Evolutionary conservation across 306 rosid genomes (phyloP), one percentile per base, ranked within the genome.

Genomic region (Rosa lucieae): DNA sequence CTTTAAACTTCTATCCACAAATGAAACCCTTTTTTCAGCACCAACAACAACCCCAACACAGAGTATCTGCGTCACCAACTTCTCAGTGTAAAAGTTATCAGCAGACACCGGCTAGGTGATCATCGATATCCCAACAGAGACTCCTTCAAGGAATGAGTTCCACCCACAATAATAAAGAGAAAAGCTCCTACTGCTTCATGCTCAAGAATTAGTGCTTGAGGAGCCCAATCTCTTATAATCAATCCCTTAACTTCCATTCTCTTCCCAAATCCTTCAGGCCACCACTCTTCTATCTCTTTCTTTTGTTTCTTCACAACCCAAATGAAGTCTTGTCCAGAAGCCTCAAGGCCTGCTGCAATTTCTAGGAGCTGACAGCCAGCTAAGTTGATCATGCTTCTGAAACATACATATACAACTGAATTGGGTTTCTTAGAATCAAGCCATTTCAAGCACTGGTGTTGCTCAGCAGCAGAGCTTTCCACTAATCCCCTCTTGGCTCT

Each of bases 271-370:
- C 75, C 73, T 59, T 37, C 56, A 6, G 76, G 79, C 79, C 74
- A 44, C 75, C 83, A 74, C 69, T 74, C 79, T 65, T 72, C 78
- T 80, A 3, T 75, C 17, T 63, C 53, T 8, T 72, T 18, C 26
- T 75, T 55, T n/a, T 11, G 69, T 70, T 32, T 77, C 35, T 23
- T 82, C 53, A 88, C 89, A 0, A 84, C 94, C 88, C 88, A 85
- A 0, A 90, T 72, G 82, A 88, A 90, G 1, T 76, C 17, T 6
- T 85, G 72, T 20, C 80, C 86, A 0, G 86, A 85, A 8, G 85
- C 87, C 67, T 90, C 90, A 4, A 87, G 91, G 20, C 87, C 90
- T 23, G 9, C 18, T 0, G 92, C 90, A 35, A 88, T 85, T 6
- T 88, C 87, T 62, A 43, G 81, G 2, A 88, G 85, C 56, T 88